phyloP scores from a whole-genome alignment of 345 rosid genomes.

The Geranium brycei region DNA sequence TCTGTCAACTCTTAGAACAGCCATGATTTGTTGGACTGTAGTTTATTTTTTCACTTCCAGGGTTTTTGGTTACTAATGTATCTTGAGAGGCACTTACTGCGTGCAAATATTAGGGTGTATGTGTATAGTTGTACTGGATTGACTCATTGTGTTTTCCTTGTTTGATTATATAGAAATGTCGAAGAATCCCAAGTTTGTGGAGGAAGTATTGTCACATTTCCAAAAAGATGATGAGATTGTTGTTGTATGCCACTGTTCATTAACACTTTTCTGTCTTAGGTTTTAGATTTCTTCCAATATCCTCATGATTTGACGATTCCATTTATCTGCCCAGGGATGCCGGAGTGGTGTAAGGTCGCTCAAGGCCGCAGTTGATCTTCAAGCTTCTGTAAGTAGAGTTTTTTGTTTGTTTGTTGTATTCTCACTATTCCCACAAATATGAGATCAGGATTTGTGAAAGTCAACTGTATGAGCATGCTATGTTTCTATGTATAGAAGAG shows the following conservation, averaged over 20 bases:
- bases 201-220: conserved; percentile 16
- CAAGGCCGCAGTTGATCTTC: conserved; percentile 23
- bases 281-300: neutral
- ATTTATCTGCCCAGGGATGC: conserved; percentile 15
- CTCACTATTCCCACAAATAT: too few species aligned
- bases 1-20: too few species aligned
- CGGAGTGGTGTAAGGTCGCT: conserved; percentile 25
- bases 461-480: too few species aligned
- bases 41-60: too few species aligned
- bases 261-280: too few species aligned
- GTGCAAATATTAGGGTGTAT: neutral
- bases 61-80: too few species aligned
- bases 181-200: conserved; percentile 17
- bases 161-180: conserved; percentile 13
- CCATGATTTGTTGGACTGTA: too few species aligned
- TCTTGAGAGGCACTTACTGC: neutral
- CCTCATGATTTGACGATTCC: neutral
- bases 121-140: neutral
- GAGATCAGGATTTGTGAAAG: too few species aligned
- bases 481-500: too few species aligned
- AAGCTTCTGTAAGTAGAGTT: conserved; percentile 18
- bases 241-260: conserved; percentile 9
- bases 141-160: neutral
- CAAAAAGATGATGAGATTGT: conserved; percentile 12
- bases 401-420: too few species aligned